Percentiles rank a stretch among this genome's conserved stretches.
These are phyloP conservation scores for Trichoderma harzianum DNA, from an alignment of 2,329 filamentous ascomycete genomes.

Conservation along the genomic window DNA sequence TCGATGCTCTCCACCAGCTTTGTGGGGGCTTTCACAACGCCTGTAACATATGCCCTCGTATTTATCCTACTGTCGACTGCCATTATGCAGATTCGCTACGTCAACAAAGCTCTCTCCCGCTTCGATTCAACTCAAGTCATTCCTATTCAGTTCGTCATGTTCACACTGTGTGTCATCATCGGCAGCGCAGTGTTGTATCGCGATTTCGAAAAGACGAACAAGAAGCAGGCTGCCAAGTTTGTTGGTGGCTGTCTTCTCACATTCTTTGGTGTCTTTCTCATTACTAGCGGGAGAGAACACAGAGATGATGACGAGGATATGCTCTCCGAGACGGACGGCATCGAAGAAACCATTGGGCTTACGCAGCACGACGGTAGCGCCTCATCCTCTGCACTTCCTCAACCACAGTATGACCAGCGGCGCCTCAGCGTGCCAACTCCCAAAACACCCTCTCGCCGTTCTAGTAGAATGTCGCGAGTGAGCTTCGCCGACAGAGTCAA, in stretches of 20 bases:
- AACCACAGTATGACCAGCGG: background rate
- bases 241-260: slow-evolving; percentile 86
- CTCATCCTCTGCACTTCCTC: slow-evolving; percentile 18
- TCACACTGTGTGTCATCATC: slow-evolving; percentile 91
- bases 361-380: slow-evolving; percentile 44
- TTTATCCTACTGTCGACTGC: slow-evolving; percentile 78
- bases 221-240: slow-evolving; percentile 75
- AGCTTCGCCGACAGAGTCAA: slow-evolving; percentile 43
- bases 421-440: slow-evolving; percentile 24
- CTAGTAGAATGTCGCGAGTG: slow-evolving; percentile 46
- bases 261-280: slow-evolving; percentile 95
- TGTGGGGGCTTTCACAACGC: slow-evolving; percentile 84
- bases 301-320: slow-evolving; percentile 56
- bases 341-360: slow-evolving; percentile 62
- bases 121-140: slow-evolving; percentile 99
- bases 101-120: slow-evolving; percentile 81
- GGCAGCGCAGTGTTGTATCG: slow-evolving; percentile 91
- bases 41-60: slow-evolving; percentile 84
- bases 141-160: slow-evolving; percentile 94
- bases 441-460: slow-evolving; percentile 42
- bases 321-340: slow-evolving; percentile 53
- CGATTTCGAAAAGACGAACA: slow-evolving; percentile 82
- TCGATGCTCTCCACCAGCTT: slow-evolving; percentile 91
- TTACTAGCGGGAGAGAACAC: slow-evolving; percentile 75
- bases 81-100: slow-evolving; percentile 94